Conservation (phyloP, 345 rosid species). For the Bretschneidera sinensis region DNA sequence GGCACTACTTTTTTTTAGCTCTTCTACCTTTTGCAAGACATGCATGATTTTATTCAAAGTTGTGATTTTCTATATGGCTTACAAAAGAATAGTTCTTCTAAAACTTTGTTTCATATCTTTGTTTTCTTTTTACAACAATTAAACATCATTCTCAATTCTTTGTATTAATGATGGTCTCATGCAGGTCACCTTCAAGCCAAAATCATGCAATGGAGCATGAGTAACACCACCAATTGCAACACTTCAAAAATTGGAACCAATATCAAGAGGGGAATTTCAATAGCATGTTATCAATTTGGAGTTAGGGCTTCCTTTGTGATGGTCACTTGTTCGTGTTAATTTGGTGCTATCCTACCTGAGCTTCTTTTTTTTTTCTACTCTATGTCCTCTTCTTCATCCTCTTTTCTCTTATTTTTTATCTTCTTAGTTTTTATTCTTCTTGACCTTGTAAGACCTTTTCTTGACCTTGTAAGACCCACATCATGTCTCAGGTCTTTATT, state of each 20-base stretch:
- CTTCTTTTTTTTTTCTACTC: slow-evolving; percentile 29
- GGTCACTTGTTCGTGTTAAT: too few relatives aligned
- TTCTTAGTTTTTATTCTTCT: slow-evolving; percentile 44
- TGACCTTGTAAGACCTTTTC: slow-evolving; percentile 99
- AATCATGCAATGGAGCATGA: slow-evolving; percentile 12
- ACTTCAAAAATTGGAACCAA: not conserved
- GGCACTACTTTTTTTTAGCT: too few relatives aligned
- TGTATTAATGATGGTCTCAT: not conserved
- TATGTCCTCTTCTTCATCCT: not conserved
- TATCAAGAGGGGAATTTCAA: not conserved
- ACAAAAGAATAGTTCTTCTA: too few relatives aligned
- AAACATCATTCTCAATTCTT: too few relatives aligned
- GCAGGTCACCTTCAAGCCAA: slow-evolving; percentile 18
- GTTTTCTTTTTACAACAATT: not conserved
- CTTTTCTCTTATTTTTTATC: not conserved
- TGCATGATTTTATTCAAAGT: too few relatives aligned
- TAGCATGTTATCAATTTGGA: too few relatives aligned
- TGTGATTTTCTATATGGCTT: too few relatives aligned
- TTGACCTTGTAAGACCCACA: slow-evolving; percentile 98
- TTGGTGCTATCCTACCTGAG: slow-evolving; percentile 92
- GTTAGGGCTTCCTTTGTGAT: too few relatives aligned
- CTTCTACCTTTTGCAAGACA: too few relatives aligned
- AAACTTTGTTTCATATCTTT: too few relatives aligned
- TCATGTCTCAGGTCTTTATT: not conserved
- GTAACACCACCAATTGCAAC: not conserved